These are phyloP conservation scores for Mucor racemosus DNA, from an alignment of 371 early-diverging fungal genomes.

Conservation along the genomic window DNA sequence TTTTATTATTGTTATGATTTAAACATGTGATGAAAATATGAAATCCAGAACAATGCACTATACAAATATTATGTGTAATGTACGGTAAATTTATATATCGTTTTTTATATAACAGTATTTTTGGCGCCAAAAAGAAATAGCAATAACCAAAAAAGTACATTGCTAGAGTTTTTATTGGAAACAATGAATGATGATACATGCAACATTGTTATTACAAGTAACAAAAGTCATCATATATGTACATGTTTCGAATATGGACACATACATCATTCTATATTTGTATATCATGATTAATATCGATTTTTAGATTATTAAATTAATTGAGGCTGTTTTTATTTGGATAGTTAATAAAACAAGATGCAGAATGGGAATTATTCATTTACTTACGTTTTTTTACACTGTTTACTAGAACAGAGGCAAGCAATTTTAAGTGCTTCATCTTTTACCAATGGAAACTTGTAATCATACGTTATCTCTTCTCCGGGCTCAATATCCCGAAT, in stretches of 20 bases:
- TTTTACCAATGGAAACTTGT: constrained; percentile 83
- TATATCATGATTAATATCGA: no score
- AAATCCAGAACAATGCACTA: constrained; percentile 1
- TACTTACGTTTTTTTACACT: no score
- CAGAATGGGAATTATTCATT: no score
- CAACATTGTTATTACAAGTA: not conserved
- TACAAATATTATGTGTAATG: not conserved
- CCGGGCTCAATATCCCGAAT: constrained; percentile 86
- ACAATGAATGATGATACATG: not conserved
- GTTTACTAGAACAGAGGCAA: no score
- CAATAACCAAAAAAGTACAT: not conserved
- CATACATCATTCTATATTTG: no score
- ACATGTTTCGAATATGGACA: not conserved
- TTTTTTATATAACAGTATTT: not conserved
- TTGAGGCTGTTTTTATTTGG: no score
- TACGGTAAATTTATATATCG: not conserved
- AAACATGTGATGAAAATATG: not conserved
- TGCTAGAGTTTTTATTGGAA: no score
- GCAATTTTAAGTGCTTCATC: no score
- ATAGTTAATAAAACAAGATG: no score
- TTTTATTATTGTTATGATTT: not conserved
- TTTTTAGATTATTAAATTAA: no score
- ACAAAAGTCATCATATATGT: not conserved
- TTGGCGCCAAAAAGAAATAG: constrained; percentile 5
- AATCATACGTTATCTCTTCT: constrained; percentile 99